Evolutionary conservation across 306 rosid genomes (phyloP).

Genomic region (Pterocarpus macrocarpus): DNA sequence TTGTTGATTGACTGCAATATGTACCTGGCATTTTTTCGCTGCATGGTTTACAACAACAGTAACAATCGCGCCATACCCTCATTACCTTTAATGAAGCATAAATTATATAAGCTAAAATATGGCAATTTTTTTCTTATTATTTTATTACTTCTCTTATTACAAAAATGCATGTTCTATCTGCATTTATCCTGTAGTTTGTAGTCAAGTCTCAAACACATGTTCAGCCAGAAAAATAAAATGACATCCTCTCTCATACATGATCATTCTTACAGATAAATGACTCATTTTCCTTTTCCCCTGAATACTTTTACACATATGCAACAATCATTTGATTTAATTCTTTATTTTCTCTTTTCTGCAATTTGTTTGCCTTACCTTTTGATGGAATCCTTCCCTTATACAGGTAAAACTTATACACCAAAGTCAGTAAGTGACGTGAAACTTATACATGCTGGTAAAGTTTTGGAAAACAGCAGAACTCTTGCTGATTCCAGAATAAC

Average conservation of each 20-base stretch:
- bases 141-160: neutral
- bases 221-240: constrained; percentile 3
- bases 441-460: constrained; percentile 74
- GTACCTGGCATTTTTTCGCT: constrained; percentile 2
- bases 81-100: constrained; percentile 16
- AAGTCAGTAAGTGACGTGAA: constrained; percentile 67
- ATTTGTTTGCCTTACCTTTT: constrained; percentile 30
- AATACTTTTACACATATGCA: constrained; percentile 16
- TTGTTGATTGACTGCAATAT: constrained; percentile 20
- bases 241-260: neutral
- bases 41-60: constrained; percentile 14
- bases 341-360: constrained; percentile 1
- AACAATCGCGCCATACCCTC: neutral
- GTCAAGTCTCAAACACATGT: neutral
- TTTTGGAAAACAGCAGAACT: constrained; percentile 73
- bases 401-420: constrained; percentile 70
- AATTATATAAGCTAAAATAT: constrained; percentile 15
- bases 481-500: constrained; percentile 72
- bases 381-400: constrained; percentile 39
- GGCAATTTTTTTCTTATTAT: constrained; percentile 11
- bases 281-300: constrained; percentile 3
- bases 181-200: constrained; percentile 16
- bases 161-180: constrained; percentile 22
- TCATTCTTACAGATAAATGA: constrained; percentile 37
- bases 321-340: constrained; percentile 1